These are phyloP conservation scores for Aphanomyces astaci DNA, from an alignment of 352 stramenopile genomes.

Conservation along the genomic window DNA sequence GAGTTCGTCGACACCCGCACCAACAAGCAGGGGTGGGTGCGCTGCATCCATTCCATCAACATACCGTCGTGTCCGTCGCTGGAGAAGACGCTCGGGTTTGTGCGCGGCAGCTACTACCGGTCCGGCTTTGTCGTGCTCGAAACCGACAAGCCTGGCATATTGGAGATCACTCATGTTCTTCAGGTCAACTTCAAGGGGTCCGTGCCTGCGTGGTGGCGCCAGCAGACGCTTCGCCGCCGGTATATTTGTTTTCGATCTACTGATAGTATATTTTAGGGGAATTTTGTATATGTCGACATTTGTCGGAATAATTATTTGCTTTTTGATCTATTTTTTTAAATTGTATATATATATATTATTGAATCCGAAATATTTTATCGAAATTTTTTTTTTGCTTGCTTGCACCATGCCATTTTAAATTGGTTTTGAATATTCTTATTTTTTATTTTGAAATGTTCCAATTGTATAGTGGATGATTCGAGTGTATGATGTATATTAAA, in stretches of 20 bases:
- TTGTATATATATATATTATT: no score
- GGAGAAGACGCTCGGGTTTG: slow-evolving; percentile 68
- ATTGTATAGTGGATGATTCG: no score
- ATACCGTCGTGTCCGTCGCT: slow-evolving; percentile 78
- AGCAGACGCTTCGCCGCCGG: slow-evolving; percentile 15
- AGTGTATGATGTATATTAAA: no score
- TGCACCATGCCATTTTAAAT: no score
- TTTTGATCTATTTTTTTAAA: no score
- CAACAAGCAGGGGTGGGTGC: slow-evolving; percentile 41
- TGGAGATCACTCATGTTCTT: slow-evolving; percentile 80
- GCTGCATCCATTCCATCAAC: slow-evolving; percentile 77
- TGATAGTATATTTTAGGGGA: no score
- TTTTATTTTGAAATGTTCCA: no score
- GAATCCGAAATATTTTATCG: no score
- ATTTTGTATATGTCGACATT: no score
- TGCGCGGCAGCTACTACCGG: slow-evolving; percentile 74
- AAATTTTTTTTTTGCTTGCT: no score
- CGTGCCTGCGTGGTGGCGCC: slow-evolving; percentile 14
- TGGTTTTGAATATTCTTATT: no score
- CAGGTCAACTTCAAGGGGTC: slow-evolving; percentile 78
- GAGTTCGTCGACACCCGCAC: slow-evolving; percentile 22
- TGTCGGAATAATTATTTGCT: no score
- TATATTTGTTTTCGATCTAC: not conserved
- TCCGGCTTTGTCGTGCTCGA: slow-evolving; percentile 74
- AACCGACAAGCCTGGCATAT: slow-evolving; percentile 58